A percentile compares a stretch with the other conserved stretches of the same genome.
Evolutionary conservation across 2,329 filamentous ascomycete species (phyloP).

Genomic region (Zasmidium citrigriseum): DNA sequence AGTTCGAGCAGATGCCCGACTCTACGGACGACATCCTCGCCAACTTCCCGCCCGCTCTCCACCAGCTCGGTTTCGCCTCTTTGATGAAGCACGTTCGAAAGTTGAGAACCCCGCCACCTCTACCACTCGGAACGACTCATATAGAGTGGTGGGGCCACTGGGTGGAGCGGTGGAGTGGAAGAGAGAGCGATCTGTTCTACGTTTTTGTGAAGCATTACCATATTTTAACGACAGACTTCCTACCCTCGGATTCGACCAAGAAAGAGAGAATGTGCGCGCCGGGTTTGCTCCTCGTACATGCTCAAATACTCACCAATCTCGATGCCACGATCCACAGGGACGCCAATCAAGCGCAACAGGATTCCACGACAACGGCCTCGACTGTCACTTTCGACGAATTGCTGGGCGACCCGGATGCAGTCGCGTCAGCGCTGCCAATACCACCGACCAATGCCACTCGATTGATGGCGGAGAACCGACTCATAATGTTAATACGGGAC

Average conservation of each 20-base stretch:
- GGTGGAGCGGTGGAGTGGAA: conserved; percentile 81
- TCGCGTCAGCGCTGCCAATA: conserved; percentile 61
- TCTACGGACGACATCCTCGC: conserved; percentile 64
- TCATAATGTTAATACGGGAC: conserved; percentile 80
- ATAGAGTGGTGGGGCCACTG: conserved; percentile 86
- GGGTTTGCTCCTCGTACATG: conserved; percentile 76
- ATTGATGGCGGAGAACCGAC: conserved; percentile 84
- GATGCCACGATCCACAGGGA: conserved; percentile 84
- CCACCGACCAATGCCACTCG: conserved; percentile 70
- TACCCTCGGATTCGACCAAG: conserved; percentile 49
- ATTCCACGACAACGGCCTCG: conserved; percentile 40
- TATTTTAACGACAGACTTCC: conserved; percentile 69
- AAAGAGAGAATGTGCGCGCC: conserved; percentile 67
- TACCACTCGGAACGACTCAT: conserved; percentile 68
- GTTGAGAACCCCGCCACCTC: conserved; percentile 65
- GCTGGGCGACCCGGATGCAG: conserved; percentile 65
- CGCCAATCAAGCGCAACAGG: conserved; percentile 48
- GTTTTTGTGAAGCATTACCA: conserved; percentile 89
- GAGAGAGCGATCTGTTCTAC: conserved; percentile 87
- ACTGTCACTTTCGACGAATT: conserved; percentile 67
- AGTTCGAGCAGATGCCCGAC: conserved; percentile 51
- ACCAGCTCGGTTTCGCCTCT: conserved; percentile 62
- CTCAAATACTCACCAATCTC: conserved; percentile 75
- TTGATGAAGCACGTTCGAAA: conserved; percentile 60
- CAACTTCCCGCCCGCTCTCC: conserved; percentile 69